These are phyloP conservation scores for Saxispiralis lemnorum DNA, from an alignment of 495 filamentous ascomycete species.

Conservation along the genomic window DNA sequence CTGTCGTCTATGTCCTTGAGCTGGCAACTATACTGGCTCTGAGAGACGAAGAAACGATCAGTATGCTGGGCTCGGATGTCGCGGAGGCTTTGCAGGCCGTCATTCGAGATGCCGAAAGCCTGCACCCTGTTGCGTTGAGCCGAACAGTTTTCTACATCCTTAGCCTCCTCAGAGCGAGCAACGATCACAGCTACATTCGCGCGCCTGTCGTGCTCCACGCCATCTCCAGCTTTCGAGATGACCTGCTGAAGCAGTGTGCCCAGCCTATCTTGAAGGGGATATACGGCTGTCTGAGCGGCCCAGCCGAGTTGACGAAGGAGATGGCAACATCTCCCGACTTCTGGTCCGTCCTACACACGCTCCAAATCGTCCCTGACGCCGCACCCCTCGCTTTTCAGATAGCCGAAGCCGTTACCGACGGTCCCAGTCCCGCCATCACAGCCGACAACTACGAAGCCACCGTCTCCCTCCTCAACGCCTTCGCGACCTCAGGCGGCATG, in stretches of 20 bases:
- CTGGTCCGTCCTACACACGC: constrained; percentile 72
- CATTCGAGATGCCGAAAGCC: constrained; percentile 56
- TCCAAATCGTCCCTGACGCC: constrained; percentile 48
- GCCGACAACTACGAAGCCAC: constrained; percentile 89
- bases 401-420: constrained; percentile 49
- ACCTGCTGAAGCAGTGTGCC: constrained; percentile 57
- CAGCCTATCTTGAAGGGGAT: constrained; percentile 60
- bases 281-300: constrained; percentile 55
- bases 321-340: constrained; percentile 94
- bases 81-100: constrained; percentile 64
- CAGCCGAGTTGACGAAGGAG: constrained; percentile 65
- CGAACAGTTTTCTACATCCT: constrained; percentile 75
- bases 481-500: constrained; percentile 67
- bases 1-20: constrained; percentile 73
- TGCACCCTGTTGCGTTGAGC: constrained; percentile 66
- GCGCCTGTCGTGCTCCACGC: constrained; percentile 85
- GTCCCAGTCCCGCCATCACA: constrained; percentile 54
- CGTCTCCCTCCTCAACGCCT: constrained; percentile 70
- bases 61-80: constrained; percentile 54
- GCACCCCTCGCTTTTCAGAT: constrained; percentile 69
- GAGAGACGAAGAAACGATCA: constrained; percentile 54
- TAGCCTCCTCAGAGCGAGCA: constrained; percentile 64
- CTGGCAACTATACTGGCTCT: constrained; percentile 71
- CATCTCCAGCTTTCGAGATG: constrained; percentile 69
- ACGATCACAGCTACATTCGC: constrained; percentile 78